Base-by-base conservation (phyloP, 352 stramenopile species). In the Paralagenidium karlingii region DNA sequence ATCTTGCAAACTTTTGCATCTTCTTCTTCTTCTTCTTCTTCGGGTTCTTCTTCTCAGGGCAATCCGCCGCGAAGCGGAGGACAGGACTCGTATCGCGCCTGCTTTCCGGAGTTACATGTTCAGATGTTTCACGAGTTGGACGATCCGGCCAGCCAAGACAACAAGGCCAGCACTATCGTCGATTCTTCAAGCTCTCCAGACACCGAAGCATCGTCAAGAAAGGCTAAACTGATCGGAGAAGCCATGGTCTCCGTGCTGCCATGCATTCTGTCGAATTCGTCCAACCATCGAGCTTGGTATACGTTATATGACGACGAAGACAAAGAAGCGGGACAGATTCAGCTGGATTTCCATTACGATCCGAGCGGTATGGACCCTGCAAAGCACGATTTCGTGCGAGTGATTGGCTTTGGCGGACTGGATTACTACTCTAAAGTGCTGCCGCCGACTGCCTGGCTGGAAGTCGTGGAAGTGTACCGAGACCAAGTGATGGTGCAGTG, bases 361-460 rank as follows among this genome's bases (percentile, higher is more conserved):
- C 55, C 63, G 0, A 64, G 60, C 5, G 53, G 45, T 2, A 29
- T 80, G 27, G 56, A 67, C 30, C 66, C 62, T 3, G 52, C 53
- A 5, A 78, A 77, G 24, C 61, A 66, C 8, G 69, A 83, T 42
- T 55, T 79, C 37, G 56, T 83, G 18, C 60, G 69, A 7, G 45
- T 83, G 2, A 55, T 55, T 2, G 69, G 69, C 22, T 83, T 78
- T 49, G 66, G 69, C 19, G 69, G 69, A 29, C 54, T 74, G 18
- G 63, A 83, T 38, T 83, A 83, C 26, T 81, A 83, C 45, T 59
- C 63, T 10, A 83, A 83, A 34, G 39, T 79, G 21, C 24, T 83
- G 20, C 60, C 57, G 8, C 50, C 60, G 4, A 54, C 51, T 20
- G 59, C 60, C 24, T 56, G 65, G 21, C 48, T 83, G 15, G 69